A percentile compares a stretch with the other conserved stretches of the same genome.
Evolutionary conservation across 257 asterid genomes (phyloP).

Genomic region (Capsicum baccatum): DNA sequence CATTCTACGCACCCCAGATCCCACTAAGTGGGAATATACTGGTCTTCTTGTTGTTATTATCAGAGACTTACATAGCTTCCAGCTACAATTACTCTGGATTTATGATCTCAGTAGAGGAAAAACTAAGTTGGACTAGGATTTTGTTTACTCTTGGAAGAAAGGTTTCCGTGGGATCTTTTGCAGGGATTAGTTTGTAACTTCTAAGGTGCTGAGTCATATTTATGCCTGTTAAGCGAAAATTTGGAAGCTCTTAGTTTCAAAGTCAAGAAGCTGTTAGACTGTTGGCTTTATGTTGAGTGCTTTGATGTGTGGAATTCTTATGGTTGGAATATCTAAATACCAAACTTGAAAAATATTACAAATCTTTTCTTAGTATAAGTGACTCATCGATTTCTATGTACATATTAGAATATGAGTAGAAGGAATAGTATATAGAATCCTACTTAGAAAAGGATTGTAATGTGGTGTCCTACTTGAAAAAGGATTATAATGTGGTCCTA

Average conservation of each 20-base stretch:
- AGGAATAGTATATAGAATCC: too few relatives aligned
- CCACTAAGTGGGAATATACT: too few relatives aligned
- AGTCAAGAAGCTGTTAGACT: not conserved
- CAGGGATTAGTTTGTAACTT: not conserved
- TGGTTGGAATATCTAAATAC: conserved; percentile 15
- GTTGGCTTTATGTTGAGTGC: conserved; percentile 3
- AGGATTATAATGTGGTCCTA: too few relatives aligned
- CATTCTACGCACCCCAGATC: too few relatives aligned
- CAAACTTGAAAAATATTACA: conserved; percentile 9
- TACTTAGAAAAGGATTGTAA: too few relatives aligned
- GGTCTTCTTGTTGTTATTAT: too few relatives aligned
- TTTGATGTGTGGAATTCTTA: conserved; percentile 5
- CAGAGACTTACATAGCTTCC: not conserved
- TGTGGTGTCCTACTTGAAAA: too few relatives aligned
- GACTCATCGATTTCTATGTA: not conserved
- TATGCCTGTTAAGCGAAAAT: not conserved
- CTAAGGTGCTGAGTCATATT: not conserved
- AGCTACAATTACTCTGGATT: not conserved
- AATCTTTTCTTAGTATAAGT: not conserved
- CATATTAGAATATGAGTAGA: too few relatives aligned
- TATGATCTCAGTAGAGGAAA: not conserved
- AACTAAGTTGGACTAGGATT: not conserved
- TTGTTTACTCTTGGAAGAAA: not conserved
- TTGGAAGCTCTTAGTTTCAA: not conserved
- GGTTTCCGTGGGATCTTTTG: not conserved